Base-by-base conservation (phyloP, 768 basidiomycete species). In the Hemileccinum rubropunctum region DNA sequence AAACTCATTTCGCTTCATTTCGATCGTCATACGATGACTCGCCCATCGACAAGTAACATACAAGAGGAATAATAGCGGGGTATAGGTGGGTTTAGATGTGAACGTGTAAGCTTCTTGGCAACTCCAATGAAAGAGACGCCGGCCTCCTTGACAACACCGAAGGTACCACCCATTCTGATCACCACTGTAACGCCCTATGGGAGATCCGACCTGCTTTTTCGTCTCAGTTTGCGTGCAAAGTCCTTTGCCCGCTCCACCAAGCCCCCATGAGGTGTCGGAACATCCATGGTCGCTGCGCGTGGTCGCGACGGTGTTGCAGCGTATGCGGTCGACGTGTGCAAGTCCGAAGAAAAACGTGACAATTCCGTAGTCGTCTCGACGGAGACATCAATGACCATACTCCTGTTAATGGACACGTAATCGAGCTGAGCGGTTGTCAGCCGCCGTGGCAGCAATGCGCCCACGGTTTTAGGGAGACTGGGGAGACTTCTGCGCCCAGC, bases 361-460 rank as follows among this genome's bases (percentile, higher is more conserved):
- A 51, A 28, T 20, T 59, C 61, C 3, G 51, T 57, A 4, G 56
- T 78, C 0, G 77, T 77, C 51, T 79, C 73, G 32, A 81, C 72
- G 42, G 75, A 77, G 9, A 80, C 73, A 23, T 70, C 78, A 28
- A 82, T 73, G 39, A 76, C 65, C 53, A 76, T 53, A 47, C 58
- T 67, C 15, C 48, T 61, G 21, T 66, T 68, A 13, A 52, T 56
- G 27, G 66, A 40, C 13, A 69, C 44, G 38, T 73, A 64, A 21
- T 75, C 62, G 42, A 65, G 66, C 9, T 70, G 67, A 1, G 75
- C 65, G 27, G 77, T 74, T 47, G 69, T 72, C 35, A 78, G 65
- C 17, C 77, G 67, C 34, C 77, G 68, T n/a, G 79, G 73, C 45
- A 81, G 58, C 21, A 80, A 58, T 13, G 67, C 60, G 38, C 70